These are phyloP conservation scores for Boletales sp. DNA, from an alignment of 768 basidiomycete genomes.

Conservation along the genomic window DNA sequence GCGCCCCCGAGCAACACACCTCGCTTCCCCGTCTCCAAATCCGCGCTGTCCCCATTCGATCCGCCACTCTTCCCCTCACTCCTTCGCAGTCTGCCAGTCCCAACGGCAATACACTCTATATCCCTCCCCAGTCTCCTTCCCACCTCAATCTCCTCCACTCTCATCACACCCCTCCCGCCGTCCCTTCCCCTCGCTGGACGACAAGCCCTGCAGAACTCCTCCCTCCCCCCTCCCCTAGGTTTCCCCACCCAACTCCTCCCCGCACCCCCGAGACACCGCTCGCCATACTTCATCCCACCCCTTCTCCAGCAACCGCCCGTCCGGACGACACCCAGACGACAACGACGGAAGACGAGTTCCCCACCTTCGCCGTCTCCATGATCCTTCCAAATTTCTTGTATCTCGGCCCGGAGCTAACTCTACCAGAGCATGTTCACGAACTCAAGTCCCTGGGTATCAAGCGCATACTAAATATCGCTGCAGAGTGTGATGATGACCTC, in stretches of 20 bases:
- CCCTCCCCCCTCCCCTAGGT: constrained; percentile 32
- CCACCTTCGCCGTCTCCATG: constrained; percentile 78
- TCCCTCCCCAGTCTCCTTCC: constrained; percentile 49
- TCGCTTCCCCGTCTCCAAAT: constrained; percentile 58
- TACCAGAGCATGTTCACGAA: constrained; percentile 70
- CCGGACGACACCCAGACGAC: constrained; percentile 40
- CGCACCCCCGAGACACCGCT: constrained; percentile 39
- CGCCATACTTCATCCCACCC: constrained; percentile 20
- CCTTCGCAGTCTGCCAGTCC: constrained; percentile 20
- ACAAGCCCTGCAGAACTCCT: constrained; percentile 34
- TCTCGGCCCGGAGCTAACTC: constrained; percentile 83
- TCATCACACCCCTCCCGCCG: constrained; percentile 51
- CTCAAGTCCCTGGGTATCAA: constrained; percentile 74
- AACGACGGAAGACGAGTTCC: constrained; percentile 45
- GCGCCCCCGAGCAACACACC: constrained; percentile 37
- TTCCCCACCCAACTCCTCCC: constrained; percentile 31
- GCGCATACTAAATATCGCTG: constrained; percentile 87
- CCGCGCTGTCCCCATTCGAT: constrained; percentile 54
- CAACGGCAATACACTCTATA: constrained; percentile 17
- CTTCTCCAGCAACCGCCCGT: constrained; percentile 62
- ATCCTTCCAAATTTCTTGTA: constrained; percentile 90
- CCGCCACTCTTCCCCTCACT: constrained; percentile 56
- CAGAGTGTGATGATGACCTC: constrained; percentile 84
- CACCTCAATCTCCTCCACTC: constrained; percentile 60
- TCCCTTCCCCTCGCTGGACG: constrained; percentile 42